Percentiles rank a stretch among this genome's conserved stretches.
Evolutionary conservation across 2,329 filamentous ascomycete species (phyloP).

Genomic region (Trematosphaeria pertusa): DNA sequence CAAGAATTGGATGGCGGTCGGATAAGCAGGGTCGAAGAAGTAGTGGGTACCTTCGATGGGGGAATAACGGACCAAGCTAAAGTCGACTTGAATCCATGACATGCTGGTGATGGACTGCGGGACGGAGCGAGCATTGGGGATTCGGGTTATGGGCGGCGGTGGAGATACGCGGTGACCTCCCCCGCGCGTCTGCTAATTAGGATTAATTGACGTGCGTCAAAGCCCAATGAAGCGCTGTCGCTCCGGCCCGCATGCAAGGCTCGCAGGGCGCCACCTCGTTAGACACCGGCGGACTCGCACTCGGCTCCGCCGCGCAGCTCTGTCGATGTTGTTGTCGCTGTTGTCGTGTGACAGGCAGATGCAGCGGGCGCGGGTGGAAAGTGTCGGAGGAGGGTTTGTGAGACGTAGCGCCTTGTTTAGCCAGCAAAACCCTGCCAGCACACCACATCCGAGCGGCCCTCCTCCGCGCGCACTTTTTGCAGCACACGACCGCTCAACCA

Average conservation of each 20-base stretch:
- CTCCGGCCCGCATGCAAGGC: conserved; percentile 14
- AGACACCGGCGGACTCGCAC: background rate
- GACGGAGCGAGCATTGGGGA: conserved; percentile 1
- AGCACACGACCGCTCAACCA: too few relatives aligned
- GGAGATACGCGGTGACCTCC: conserved; percentile 4
- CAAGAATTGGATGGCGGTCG: conserved; percentile 39
- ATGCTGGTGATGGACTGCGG: conserved; percentile 25
- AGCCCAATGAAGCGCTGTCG: conserved; percentile 15
- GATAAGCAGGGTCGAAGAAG: conserved; percentile 37
- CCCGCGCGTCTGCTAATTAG: conserved; percentile 16
- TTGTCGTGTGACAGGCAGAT: background rate
- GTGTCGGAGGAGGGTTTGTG: too few relatives aligned
- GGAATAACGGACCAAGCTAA: conserved; percentile 37
- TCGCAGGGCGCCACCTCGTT: conserved; percentile 10
- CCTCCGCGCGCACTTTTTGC: too few relatives aligned
- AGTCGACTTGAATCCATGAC: conserved; percentile 37
- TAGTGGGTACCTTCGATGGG: conserved; percentile 38
- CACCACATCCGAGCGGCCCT: too few relatives aligned
- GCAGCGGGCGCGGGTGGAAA: too few relatives aligned
- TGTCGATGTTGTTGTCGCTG: background rate
- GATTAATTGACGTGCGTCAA: conserved; percentile 17
- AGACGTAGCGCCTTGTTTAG: too few relatives aligned
- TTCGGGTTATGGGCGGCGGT: background rate
- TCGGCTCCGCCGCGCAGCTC: background rate
- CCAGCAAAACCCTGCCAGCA: too few relatives aligned